These are phyloP conservation scores for Sporothrix schenckii DNA, from an alignment of 2,329 filamentous ascomycete species.

Conservation along the genomic window DNA sequence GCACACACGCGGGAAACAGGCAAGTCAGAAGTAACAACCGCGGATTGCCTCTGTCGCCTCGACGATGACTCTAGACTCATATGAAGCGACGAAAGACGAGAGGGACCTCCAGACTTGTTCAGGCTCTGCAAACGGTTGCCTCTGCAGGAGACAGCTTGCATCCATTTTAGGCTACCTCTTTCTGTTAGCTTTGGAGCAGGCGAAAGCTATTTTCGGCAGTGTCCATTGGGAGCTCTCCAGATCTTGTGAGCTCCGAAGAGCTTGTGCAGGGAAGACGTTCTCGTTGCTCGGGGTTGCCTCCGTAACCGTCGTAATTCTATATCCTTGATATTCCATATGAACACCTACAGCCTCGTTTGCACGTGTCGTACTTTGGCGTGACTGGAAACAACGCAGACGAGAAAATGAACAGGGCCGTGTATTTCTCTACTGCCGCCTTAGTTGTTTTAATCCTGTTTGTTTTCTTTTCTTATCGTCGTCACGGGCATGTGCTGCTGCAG, in stretches of 20 bases:
- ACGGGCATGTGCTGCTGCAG: not conserved
- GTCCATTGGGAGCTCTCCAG: not conserved
- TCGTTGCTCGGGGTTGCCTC: not conserved
- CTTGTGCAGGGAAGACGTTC: not conserved
- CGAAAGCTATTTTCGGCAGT: not conserved
- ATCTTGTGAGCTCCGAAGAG: not conserved
- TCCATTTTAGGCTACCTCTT: not conserved
- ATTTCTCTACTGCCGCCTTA: conserved; percentile 1
- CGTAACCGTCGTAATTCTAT: not conserved
- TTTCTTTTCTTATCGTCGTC: not conserved
- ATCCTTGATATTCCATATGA: not conserved
- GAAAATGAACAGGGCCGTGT: not conserved
- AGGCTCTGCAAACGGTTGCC: not conserved
- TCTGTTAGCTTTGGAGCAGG: not conserved
- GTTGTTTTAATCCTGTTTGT: not conserved
- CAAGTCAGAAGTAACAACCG: not conserved
- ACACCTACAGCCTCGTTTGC: not conserved
- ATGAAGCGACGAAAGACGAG: not conserved
- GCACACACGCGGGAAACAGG: conserved; percentile 1
- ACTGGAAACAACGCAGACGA: not conserved
- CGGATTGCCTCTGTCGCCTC: not conserved
- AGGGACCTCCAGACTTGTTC: not conserved
- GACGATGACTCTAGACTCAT: not conserved
- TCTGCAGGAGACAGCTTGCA: not conserved
- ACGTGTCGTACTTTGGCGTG: not conserved